Conservation (phyloP, 2,329 filamentous ascomycete genomes). For the Hypoxylon sp. region DNA sequence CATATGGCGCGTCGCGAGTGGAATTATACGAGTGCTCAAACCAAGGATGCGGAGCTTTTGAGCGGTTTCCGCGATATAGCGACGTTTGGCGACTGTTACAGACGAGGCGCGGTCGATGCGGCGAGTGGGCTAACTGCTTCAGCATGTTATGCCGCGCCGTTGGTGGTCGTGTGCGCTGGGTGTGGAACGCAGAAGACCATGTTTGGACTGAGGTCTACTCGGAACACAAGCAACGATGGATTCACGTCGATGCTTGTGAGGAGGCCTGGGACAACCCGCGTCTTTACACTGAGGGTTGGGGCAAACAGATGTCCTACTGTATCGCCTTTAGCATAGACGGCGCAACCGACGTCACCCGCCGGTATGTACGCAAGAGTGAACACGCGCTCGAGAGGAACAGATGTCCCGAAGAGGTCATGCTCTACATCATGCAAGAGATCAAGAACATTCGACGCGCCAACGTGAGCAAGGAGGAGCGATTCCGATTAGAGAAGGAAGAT, state of each 20-base stretch:
- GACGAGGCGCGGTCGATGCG: slow-evolving; percentile 83
- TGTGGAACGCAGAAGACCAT: slow-evolving; percentile 98
- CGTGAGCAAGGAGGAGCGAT: slow-evolving; percentile 85
- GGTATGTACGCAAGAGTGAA: slow-evolving; percentile 76
- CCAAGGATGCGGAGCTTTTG: slow-evolving; percentile 76
- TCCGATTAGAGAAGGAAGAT: slow-evolving; percentile 82
- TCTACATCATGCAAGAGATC: slow-evolving; percentile 93
- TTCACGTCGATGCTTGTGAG: slow-evolving; percentile 96
- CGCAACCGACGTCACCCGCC: slow-evolving; percentile 70
- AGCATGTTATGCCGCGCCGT: slow-evolving; percentile 96
- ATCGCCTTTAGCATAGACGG: slow-evolving; percentile 95
- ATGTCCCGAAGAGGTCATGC: slow-evolving; percentile 87
- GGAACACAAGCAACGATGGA: slow-evolving; percentile 89
- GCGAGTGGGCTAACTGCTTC: slow-evolving; percentile 99
- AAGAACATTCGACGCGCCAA: slow-evolving; percentile 83
- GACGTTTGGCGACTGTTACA: slow-evolving; percentile 94
- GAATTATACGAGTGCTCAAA: slow-evolving; percentile 91
- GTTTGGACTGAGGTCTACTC: slow-evolving; percentile 99
- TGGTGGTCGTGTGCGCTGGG: slow-evolving; percentile 90
- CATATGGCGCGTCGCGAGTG: slow-evolving; percentile 84
- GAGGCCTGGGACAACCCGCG: slow-evolving; percentile 94
- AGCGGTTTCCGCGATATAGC: slow-evolving; percentile 92
- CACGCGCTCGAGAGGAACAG: slow-evolving; percentile 78
- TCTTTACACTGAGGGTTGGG: slow-evolving; percentile 93
- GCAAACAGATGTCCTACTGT: slow-evolving; percentile 96